Evolutionary conservation across 768 basidiomycete species (phyloP).

Genomic region (Leccinum variicolor): DNA sequence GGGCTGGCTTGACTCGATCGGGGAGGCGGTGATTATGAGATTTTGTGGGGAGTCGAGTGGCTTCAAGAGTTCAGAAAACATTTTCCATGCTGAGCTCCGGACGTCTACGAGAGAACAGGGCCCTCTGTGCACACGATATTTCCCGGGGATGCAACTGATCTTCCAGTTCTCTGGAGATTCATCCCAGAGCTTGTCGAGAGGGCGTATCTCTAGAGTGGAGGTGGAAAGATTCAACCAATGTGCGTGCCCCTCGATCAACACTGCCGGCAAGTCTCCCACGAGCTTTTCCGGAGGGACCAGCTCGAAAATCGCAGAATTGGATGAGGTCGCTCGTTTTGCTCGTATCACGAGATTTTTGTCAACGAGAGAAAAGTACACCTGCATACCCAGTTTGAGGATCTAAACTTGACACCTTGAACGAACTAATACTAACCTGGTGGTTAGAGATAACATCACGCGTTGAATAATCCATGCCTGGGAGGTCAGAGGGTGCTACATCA

Average conservation of each 20-base stretch:
- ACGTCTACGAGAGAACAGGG: constrained; percentile 23
- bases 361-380: constrained; percentile 25
- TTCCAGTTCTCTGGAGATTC: constrained; percentile 26
- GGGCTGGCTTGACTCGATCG: not conserved
- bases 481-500: constrained; percentile 16
- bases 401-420: not conserved
- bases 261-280: constrained; percentile 23
- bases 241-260: constrained; percentile 19
- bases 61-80: constrained; percentile 22
- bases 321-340: constrained; percentile 1
- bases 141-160: constrained; percentile 10
- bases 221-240: constrained; percentile 32
- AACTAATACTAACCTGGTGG: constrained; percentile 16
- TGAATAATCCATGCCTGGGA: constrained; percentile 21
- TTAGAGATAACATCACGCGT: constrained; percentile 13
- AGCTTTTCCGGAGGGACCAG: constrained; percentile 21
- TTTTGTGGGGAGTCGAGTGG: constrained; percentile 22
- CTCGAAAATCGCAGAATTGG: not conserved
- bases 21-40: constrained; percentile 20
- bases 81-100: constrained; percentile 24
- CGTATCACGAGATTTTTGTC: constrained; percentile 17
- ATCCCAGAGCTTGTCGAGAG: constrained; percentile 20
- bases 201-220: constrained; percentile 25
- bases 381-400: not conserved
- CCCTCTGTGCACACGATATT: constrained; percentile 6